These are phyloP conservation scores for Pleurotus tuber-regium DNA, from an alignment of 768 basidiomycete genomes.

Conservation along the genomic window DNA sequence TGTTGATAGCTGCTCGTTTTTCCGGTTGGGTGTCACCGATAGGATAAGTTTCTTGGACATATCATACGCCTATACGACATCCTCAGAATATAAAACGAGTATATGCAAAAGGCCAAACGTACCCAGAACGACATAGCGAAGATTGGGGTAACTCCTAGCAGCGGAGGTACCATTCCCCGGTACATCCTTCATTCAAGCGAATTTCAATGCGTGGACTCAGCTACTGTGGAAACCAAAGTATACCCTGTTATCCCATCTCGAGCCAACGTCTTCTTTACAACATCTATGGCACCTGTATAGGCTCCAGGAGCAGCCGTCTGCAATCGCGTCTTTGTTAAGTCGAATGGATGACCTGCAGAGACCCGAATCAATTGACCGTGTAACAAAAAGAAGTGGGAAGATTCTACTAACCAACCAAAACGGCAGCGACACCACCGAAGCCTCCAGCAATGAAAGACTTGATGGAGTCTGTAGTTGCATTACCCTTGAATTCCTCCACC, in stretches of 20 bases:
- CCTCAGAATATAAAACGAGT: neutral
- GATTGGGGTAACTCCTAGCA: conserved; percentile 95
- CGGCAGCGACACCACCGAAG: conserved; percentile 83
- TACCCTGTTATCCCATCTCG: conserved; percentile 89
- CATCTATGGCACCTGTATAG: conserved; percentile 92
- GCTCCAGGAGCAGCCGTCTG: conserved; percentile 89
- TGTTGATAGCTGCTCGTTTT: conserved; percentile 57
- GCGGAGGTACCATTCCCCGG: conserved; percentile 90
- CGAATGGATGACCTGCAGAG: conserved; percentile 88
- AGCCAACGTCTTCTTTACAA: conserved; percentile 88
- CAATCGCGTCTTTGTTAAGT: conserved; percentile 92
- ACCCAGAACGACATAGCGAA: conserved; percentile 99
- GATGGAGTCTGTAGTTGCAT: conserved; percentile 42
- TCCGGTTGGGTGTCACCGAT: conserved; percentile 74
- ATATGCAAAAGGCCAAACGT: conserved; percentile 22
- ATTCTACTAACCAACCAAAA: conserved; percentile 76
- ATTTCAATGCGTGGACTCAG: neutral
- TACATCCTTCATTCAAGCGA: conserved; percentile 57
- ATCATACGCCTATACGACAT: conserved; percentile 69
- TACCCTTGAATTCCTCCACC: conserved; percentile 31
- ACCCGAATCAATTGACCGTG: conserved; percentile 7
- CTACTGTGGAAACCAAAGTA: conserved; percentile 16
- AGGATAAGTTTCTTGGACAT: conserved; percentile 86
- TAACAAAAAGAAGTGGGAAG: neutral
- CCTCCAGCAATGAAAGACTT: conserved; percentile 96